Conservation (phyloP, 2,329 filamentous ascomycete genomes). For the Exophiala lecanii-corni region DNA sequence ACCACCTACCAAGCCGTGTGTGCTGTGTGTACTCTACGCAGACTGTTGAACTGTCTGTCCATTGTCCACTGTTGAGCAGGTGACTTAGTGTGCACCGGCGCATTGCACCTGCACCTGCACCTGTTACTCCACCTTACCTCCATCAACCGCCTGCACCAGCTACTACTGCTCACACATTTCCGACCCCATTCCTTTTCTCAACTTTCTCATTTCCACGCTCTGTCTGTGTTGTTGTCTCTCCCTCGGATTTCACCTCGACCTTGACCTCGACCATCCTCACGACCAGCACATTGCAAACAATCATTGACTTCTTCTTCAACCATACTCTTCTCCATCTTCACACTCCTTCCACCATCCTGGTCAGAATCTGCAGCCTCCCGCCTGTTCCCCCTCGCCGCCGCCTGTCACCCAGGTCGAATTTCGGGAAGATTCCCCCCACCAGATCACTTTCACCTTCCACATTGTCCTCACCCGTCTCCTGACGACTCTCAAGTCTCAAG, state of each 20-base stretch:
- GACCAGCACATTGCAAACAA: too few species aligned
- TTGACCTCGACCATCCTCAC: neutral
- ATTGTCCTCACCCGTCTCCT: conserved; percentile 17
- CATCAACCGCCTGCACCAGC: too few species aligned
- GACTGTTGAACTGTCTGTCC: too few species aligned
- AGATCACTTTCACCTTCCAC: conserved; percentile 10
- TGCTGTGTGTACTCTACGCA: too few species aligned
- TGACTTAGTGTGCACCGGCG: too few species aligned
- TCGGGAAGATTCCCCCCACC: conserved; percentile 12
- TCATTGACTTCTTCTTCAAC: too few species aligned
- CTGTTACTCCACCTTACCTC: too few species aligned
- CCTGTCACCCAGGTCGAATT: conserved; percentile 8
- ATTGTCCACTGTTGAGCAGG: too few species aligned
- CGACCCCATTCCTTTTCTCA: neutral
- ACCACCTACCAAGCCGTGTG: too few species aligned
- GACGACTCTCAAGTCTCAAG: conserved; percentile 25
- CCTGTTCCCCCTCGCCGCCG: conserved; percentile 6
- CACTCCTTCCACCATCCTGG: too few species aligned
- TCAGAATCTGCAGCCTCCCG: conserved; percentile 3
- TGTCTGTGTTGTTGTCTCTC: conserved; percentile 1
- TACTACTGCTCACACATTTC: neutral
- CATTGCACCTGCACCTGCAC: too few species aligned
- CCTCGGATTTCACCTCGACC: neutral
- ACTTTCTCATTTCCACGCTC: conserved; percentile 1
- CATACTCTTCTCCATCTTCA: too few species aligned